Evolutionary conservation across 129 eudicot genomes (phyloP), one percentile per base, ranked within the genome.

Genomic region (Kitagawia praeruptora): DNA sequence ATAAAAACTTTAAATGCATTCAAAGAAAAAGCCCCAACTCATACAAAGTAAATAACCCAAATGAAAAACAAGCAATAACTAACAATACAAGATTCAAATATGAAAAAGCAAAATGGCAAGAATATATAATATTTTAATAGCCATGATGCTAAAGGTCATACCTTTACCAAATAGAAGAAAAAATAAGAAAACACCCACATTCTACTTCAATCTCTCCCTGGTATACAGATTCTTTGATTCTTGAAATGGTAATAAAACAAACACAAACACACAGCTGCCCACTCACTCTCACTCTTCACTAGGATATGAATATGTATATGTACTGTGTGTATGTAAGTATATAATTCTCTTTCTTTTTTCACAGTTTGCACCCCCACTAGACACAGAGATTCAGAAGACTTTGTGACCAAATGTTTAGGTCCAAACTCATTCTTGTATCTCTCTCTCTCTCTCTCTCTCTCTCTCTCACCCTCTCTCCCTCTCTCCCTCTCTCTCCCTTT

Each of bases 131-230:
- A 11, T 8, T 76, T 56, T 40, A 51, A 6, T 6, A 38, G 21
- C 0, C 34, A 1, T 66, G 71, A 38, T 5, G 28, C 37, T 10
- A 51, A n/a, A 34, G 69, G 38, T 53, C 70, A n/a, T 56, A 77
- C 71, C 80, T 77, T 77, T 77, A 54, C 18, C 38, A 34, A 38
- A 53, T 25, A 76, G 70, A 34, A 76, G 69, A 76, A 76, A 76
- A 38, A 54, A 9, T 4, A 38, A 58, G 37, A 56, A 76, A 34
- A 39, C 40, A n/a, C 71, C 41, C 18, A 14, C 49, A 77, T 40
- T 40, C 6, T 14, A 51, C 39, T 42, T 77, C 11, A 37, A 53
- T 27, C 71, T 41, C 27, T 37, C 48, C 15, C 14, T 23, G 31
- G 66, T 23, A 23, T 1, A 58, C 21, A 56, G 53, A 77, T 54